phyloP scores from a whole-genome alignment of 495 filamentous ascomycete genomes.

The Tuber calosporum region DNA sequence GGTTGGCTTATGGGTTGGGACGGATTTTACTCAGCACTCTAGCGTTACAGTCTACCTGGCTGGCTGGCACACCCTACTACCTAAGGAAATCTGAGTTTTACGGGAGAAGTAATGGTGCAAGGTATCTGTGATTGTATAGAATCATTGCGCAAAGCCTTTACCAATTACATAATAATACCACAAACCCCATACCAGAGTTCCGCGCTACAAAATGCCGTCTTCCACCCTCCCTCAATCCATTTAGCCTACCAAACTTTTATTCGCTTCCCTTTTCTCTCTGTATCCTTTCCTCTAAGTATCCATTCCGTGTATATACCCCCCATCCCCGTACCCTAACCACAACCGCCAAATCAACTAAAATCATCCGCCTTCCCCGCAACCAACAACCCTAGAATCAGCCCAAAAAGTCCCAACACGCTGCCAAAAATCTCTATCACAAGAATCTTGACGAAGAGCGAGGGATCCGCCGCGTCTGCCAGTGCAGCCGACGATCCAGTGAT shows the following conservation, averaged over 20 bases:
- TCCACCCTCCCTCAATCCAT: background rate
- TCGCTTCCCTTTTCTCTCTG: background rate
- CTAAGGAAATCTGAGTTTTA: too few relatives aligned
- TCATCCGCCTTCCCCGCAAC: constrained; percentile 72
- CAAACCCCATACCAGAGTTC: background rate
- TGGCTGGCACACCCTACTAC: too few relatives aligned
- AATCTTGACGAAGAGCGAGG: constrained; percentile 95
- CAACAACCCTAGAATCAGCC: constrained; percentile 87
- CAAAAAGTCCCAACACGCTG: constrained; percentile 95
- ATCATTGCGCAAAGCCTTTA: background rate
- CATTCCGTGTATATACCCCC: background rate
- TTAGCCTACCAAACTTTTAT: background rate
- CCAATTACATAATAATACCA: constrained; percentile 1
- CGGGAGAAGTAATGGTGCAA: too few relatives aligned
- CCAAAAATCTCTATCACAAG: constrained; percentile 99
- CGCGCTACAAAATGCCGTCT: background rate
- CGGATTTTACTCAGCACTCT: too few relatives aligned
- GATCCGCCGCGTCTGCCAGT: constrained; percentile 89
- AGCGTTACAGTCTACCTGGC: too few relatives aligned
- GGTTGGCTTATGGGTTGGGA: too few relatives aligned
- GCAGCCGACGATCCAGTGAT: constrained; percentile 97
- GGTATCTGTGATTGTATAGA: background rate
- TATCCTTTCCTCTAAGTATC: background rate
- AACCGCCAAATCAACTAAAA: constrained; percentile 50
- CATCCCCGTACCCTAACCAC: constrained; percentile 1